These are phyloP conservation scores for Fusarium chlamydosporum DNA, from an alignment of 2,329 filamentous ascomycete genomes.

Conservation along the genomic window DNA sequence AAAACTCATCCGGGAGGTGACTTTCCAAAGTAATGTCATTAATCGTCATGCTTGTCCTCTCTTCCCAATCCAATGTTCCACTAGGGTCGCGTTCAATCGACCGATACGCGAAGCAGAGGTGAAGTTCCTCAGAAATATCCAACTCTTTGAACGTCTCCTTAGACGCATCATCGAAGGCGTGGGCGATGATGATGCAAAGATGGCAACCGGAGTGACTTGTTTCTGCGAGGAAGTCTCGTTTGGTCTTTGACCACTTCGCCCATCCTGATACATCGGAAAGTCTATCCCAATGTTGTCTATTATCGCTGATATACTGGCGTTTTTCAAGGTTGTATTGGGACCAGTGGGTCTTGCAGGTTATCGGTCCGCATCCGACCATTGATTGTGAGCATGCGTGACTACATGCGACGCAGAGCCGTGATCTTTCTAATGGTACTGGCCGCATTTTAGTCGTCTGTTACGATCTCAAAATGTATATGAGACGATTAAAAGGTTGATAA, in stretches of 20 bases:
- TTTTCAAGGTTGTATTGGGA: not conserved
- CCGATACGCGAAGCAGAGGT: conserved; percentile 10
- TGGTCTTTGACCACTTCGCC: conserved; percentile 16
- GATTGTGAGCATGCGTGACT: conserved; percentile 2
- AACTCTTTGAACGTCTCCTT: not conserved
- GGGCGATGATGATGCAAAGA: conserved; percentile 9
- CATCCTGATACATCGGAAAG: not conserved
- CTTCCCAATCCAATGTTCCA: not conserved
- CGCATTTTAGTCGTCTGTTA: not conserved
- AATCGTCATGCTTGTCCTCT: conserved; percentile 9
- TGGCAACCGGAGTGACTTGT: not conserved
- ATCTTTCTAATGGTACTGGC: not conserved
- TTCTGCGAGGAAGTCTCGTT: not conserved
- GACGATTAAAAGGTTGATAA: too few species aligned
- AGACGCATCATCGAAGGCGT: not conserved
- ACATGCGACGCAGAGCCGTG: not conserved
- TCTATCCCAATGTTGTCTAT: fast-evolving
- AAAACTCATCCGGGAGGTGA: conserved; percentile 3
- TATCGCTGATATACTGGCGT: too few species aligned
- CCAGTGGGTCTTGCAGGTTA: not conserved
- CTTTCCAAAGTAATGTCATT: not conserved
- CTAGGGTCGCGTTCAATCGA: conserved; percentile 9
- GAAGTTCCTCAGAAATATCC: not conserved
- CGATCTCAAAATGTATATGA: too few species aligned
- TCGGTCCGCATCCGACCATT: not conserved